Evolutionary conservation across 176 grass and related monocot species (phyloP), one percentile per base, ranked within the genome.

Genomic region (Alloteropsis semialata): DNA sequence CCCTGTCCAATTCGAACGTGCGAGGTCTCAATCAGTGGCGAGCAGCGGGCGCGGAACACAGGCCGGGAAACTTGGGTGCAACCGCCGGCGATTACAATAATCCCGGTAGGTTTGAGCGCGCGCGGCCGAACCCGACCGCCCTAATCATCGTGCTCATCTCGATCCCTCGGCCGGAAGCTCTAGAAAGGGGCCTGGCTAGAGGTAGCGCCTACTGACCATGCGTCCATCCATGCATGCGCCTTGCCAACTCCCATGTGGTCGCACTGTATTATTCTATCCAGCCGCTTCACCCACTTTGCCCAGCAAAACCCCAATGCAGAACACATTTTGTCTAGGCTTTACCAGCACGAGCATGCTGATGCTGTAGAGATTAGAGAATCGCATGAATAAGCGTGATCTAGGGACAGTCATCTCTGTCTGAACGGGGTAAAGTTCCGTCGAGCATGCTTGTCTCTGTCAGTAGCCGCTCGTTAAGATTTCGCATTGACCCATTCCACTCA

Each of bases 111-210:
- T 78, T 66, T 73, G n/a, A n/a, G n/a, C n/a, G n/a, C n/a, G n/a
- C n/a, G 62, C 49, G 39, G 41, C 84, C 72, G 29, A 88, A 63
- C 53, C 34, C 34, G 29, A 28, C 57, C 43, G 8, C 38, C 83
- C 69, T 75, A 89, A 84, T 80, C 43, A 89, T 89, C 87, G 81
- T 79, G 25, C 74, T 76, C 17, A 71, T 73, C 33, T 22, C 19
- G 18, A 18, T 19, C 6, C 22, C 17, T 6, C 30, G 11, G 72
- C 30, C 64, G 18, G 18, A 18, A 39, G 3, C 27, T 69, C 44
- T 27, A 54, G 62, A 33, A 55, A 73, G 21, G 29, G 28, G 41
- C 50, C 32, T 27, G 10, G 72, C 10, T 56, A 27, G 71, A 29
- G 57, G 54, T 13, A 12, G 10, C n/a, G n/a, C 54, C 22, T n/a